Evolutionary conservation across 306 rosid genomes (phyloP), one percentile per base, ranked within the genome.

Genomic region (Bauhinia variegata): DNA sequence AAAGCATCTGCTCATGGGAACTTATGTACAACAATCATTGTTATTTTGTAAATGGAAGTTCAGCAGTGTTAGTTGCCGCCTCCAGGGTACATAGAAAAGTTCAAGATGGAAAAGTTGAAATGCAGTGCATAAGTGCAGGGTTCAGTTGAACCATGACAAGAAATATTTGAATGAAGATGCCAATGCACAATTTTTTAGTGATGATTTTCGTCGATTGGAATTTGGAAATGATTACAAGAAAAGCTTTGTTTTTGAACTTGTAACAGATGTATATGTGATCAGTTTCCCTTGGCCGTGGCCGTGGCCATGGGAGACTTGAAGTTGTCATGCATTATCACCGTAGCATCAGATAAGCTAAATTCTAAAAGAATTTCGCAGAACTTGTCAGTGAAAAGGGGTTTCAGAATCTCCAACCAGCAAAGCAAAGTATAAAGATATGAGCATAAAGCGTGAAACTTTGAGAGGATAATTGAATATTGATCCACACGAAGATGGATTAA

Each of bases 361-460:
- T 51, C 14, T 43, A 28, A 17, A 50, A 64, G 56, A 58, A 70
- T 53, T 44, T 63, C 44, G 34, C 15, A 9, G 31, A 74, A 67
- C 68, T 9, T 67, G 39, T 56, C 28, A 36, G 42, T 31, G 52
- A 42, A 67, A 42, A 58, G 53, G 67, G 34, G 43, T 15, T 15
- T 17, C 46, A 50, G 80, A 78, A 80, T 75, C 73, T 2, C 78
- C 84, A 55, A 17, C 75, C 53, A 36, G 71, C 83, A 67, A 88
- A 88, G 96, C 36, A 86, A 84, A 83, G 96, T 34, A 86, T 80
- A 85, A 58, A 12, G 47, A 53, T 72, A 75, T 73, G 43, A 75
- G 78, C 87, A 70, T 74, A 81, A 82, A 79, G 85, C 44, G 73
- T 23, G 68, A 50, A 43, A 53, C 63, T 63, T 61, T 75, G 79